phyloP scores from a whole-genome alignment of 108 stramenopile genomes.

The Bacterosira constricta region DNA sequence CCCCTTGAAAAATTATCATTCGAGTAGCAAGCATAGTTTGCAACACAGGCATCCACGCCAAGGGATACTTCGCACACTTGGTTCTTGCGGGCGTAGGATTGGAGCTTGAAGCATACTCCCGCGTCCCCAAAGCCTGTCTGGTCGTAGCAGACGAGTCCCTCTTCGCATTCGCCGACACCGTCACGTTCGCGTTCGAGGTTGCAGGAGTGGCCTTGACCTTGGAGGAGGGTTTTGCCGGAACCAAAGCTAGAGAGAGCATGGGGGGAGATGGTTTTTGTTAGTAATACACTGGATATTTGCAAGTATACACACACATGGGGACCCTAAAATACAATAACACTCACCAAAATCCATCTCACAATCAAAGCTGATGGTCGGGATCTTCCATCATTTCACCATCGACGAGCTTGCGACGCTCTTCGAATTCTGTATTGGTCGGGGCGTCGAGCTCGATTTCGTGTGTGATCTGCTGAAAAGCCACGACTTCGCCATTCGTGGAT shows the following conservation, averaged over 20 bases:
- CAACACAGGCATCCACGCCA: background rate
- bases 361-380: background rate
- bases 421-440: background rate
- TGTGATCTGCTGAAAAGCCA: background rate
- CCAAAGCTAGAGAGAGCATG: too few relatives aligned
- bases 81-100: background rate
- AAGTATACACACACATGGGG: background rate
- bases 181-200: too few relatives aligned
- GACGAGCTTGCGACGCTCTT: background rate
- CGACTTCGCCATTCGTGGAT: background rate
- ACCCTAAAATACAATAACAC: too few relatives aligned
- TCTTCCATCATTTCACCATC: conserved; percentile 2
- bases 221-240: too few relatives aligned
- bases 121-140: background rate
- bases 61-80: conserved; percentile 17
- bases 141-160: conserved; percentile 13
- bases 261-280: too few relatives aligned
- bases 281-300: too few relatives aligned
- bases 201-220: too few relatives aligned
- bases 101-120: background rate
- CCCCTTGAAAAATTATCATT: background rate
- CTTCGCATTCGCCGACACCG: too few relatives aligned
- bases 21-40: too few relatives aligned
- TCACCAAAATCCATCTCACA: conserved; percentile 29
- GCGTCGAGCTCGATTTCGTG: background rate